phyloP scores from a whole-genome alignment of 1,284 basidiomycete genomes.

The Austroboletus olivaceoglutinosus region DNA sequence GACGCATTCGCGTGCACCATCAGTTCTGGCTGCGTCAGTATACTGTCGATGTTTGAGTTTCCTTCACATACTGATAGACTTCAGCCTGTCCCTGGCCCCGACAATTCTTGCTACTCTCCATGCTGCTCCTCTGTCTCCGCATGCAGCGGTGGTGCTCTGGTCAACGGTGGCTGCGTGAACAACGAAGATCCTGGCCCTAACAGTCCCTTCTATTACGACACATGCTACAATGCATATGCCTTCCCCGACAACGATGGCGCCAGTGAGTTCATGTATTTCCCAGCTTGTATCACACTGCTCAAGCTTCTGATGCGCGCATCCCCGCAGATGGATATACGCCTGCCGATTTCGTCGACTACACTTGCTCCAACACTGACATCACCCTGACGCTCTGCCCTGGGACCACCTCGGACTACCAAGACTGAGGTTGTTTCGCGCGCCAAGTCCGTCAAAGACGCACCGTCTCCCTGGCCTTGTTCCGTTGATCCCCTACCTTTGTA shows the following conservation, averaged over 20 bases:
- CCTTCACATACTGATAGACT: not conserved
- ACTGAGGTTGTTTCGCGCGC: no score
- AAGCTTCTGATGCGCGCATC: no score
- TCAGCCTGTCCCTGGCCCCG: conserved; percentile 32
- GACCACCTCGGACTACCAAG: conserved; percentile 7
- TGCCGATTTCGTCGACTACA: conserved; percentile 17
- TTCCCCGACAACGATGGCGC: conserved; percentile 36
- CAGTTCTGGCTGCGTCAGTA: conserved; percentile 24
- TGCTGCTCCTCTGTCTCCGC: conserved; percentile 27
- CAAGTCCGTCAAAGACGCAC: no score
- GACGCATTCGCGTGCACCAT: conserved; percentile 35
- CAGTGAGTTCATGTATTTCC: conserved; percentile 9
- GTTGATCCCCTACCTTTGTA: no score
- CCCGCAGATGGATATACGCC: conserved; percentile 2
- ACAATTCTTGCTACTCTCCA: conserved; percentile 26
- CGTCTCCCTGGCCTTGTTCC: no score
- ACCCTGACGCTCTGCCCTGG: conserved; percentile 24
- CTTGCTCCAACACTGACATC: conserved; percentile 20
- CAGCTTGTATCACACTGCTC: no score
- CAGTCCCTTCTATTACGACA: conserved; percentile 30
- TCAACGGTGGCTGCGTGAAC: conserved; percentile 30
- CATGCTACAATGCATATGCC: conserved; percentile 30
- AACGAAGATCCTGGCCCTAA: conserved; percentile 32
- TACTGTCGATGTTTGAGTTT: not conserved
- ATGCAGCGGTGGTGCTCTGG: conserved; percentile 27